phyloP scores from a whole-genome alignment of 2,329 filamentous ascomycete genomes.

The Ophiostoma ulmi region DNA sequence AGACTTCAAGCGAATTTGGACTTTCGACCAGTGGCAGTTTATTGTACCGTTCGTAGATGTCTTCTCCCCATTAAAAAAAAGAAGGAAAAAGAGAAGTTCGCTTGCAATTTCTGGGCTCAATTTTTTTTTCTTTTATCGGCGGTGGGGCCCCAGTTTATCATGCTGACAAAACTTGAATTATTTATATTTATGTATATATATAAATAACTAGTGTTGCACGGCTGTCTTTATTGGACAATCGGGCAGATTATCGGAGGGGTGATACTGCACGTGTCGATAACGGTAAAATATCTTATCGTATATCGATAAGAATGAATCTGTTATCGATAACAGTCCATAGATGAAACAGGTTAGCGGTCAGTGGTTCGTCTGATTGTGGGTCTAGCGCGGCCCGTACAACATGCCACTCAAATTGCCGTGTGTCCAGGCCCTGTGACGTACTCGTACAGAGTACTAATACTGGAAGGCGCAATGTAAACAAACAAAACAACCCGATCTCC shows the following conservation, averaged over 20 bases:
- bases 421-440: constrained; percentile 21
- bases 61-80: constrained; percentile 32
- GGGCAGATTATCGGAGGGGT: background rate
- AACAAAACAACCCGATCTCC: constrained; percentile 29
- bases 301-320: background rate
- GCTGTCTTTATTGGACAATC: constrained; percentile 5
- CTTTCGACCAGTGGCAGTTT: constrained; percentile 30
- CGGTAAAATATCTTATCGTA: background rate
- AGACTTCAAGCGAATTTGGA: constrained; percentile 29
- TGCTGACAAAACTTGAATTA: constrained; percentile 20
- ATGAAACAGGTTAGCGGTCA: background rate
- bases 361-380: background rate
- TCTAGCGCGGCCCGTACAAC: background rate
- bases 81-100: constrained; percentile 27
- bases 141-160: constrained; percentile 19
- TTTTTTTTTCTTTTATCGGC: constrained; percentile 29
- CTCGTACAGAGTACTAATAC: constrained; percentile 14
- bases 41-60: constrained; percentile 29
- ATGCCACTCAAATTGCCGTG: constrained; percentile 21
- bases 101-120: constrained; percentile 15
- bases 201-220: no score
- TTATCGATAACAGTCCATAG: constrained; percentile 3
- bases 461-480: constrained; percentile 27
- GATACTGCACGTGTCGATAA: background rate
- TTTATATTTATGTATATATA: no score